A percentile compares a stretch with the other conserved stretches of the same genome.
These are phyloP conservation scores for Hypoxylon sp. DNA, from an alignment of 2,329 filamentous ascomycete species.

Conservation along the genomic window DNA sequence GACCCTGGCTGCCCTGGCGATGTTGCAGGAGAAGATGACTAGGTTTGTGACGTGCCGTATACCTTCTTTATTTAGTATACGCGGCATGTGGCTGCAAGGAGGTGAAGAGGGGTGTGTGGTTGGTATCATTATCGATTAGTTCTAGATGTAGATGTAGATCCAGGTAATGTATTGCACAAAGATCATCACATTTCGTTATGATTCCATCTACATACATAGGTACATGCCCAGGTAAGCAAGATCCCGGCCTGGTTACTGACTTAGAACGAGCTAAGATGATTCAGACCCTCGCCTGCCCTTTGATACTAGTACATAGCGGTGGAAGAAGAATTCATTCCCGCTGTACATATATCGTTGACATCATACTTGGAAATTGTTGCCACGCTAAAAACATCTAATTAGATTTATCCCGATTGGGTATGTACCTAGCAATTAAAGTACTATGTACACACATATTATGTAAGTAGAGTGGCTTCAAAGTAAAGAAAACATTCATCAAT, in stretches of 20 bases:
- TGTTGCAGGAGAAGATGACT: slow-evolving; percentile 9
- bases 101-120: background rate
- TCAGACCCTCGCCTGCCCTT: slow-evolving; percentile 16
- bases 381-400: slow-evolving; percentile 4
- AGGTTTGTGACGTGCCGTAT: slow-evolving; percentile 3
- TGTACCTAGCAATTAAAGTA: background rate
- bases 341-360: slow-evolving; percentile 32
- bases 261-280: slow-evolving; percentile 6
- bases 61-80: slow-evolving; percentile 33
- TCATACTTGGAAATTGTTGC: slow-evolving; percentile 22
- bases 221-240: background rate
- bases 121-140: background rate
- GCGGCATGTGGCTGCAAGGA: slow-evolving; percentile 26
- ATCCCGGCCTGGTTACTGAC: slow-evolving; percentile 1
- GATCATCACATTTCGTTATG: background rate
- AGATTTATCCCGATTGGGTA: slow-evolving; percentile 4
- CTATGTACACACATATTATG: no score
- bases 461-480: background rate
- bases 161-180: background rate
- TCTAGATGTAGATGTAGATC: background rate
- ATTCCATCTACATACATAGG: slow-evolving; percentile 3
- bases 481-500: no score
- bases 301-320: slow-evolving; percentile 11
- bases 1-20: background rate
- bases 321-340: slow-evolving; percentile 19